Evolutionary conservation across 2,329 filamentous ascomycete genomes (phyloP), one percentile per base, ranked within the genome.

Genomic region (Ophiosphaerella herpotricha): DNA sequence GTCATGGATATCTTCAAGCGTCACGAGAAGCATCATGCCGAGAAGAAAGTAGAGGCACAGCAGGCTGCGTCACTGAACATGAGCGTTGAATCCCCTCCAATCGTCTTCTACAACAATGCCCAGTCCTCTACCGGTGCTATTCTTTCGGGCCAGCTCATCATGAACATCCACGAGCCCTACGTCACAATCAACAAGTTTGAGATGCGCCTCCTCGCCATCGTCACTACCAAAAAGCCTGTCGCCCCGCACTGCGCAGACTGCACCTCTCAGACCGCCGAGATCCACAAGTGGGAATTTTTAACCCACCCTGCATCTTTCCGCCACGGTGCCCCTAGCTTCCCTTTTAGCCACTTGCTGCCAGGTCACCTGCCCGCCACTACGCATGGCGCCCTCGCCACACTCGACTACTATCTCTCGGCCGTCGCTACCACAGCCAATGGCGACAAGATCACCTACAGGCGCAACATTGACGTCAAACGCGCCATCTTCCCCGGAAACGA

Each of bases 301-400:
- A 74, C 74, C 43, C 67, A 70, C 13, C 63, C 66, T n/a, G 62
- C 71, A 2, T 68, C 63, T 21, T 48, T 72, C 41, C 57, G 59
- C 26, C 60, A 68, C 74, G 86, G 88, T 52, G 75, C 81, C 42
- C 91, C 97, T 72, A 81, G 85, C 39, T 95, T 92, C 70, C 93
- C 94, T 41, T 96, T 97, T 74, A 96, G 91, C 62, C 87, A 91
- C 61, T 80, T 97, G 43, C 83, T 99, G 38, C 85, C 86, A 1
- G 94, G 94, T 16, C 83, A 93, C 66, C 82, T 96, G n/a, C 92
- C 93, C 3, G 89, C 91, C 2, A 89, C 86, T 36, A 90, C 89
- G 65, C 86, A 92, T 67, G 88, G 88, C 46, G 78, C 83, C 6
- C 76, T 97, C 41, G 83, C 87, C 14, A 81, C 81, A 48, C 85